phyloP scores from a whole-genome alignment of 1,284 basidiomycete species.

The Ustilago sp. region DNA sequence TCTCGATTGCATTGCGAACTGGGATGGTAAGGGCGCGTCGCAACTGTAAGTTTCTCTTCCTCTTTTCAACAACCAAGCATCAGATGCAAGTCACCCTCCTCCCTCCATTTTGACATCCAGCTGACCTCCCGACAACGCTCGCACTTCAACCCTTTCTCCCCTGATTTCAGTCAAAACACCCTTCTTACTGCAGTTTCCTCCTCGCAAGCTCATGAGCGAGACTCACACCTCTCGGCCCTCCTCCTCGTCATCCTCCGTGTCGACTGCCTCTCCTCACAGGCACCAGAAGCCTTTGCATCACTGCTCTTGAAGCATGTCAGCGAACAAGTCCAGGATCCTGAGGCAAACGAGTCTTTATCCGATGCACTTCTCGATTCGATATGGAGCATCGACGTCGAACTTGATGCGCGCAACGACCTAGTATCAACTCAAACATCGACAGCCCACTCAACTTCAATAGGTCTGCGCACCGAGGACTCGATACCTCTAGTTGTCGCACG shows the following conservation, averaged over 20 bases:
- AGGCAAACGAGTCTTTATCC: slow-evolving; percentile 3
- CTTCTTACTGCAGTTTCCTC: slow-evolving; percentile 11
- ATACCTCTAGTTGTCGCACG: slow-evolving; percentile 31
- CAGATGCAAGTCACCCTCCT: not conserved
- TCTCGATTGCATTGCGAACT: slow-evolving; percentile 20
- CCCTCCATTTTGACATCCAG: not conserved
- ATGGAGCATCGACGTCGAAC: slow-evolving; percentile 62
- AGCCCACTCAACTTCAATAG: slow-evolving; percentile 8
- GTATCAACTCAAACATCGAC: slow-evolving; percentile 1
- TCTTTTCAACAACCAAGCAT: not conserved
- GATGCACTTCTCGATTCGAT: slow-evolving; percentile 55
- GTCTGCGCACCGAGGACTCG: slow-evolving; percentile 9
- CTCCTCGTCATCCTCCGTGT: slow-evolving; percentile 15
- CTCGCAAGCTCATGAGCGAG: slow-evolving; percentile 2
- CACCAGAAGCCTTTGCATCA: slow-evolving; percentile 9
- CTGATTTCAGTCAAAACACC: slow-evolving; percentile 13
- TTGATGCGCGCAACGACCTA: slow-evolving; percentile 58
- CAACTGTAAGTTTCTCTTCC: slow-evolving; percentile 35
- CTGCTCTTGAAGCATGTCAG: slow-evolving; percentile 3
- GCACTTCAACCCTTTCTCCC: not conserved
- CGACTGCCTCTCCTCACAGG: slow-evolving; percentile 15
- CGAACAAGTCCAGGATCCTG: not conserved
- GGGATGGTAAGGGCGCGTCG: slow-evolving; percentile 26
- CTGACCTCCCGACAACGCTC: slow-evolving; percentile 18
- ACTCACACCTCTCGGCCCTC: slow-evolving; percentile 11